Percentiles rank a stretch among this genome's conserved stretches.
Evolutionary conservation across 2,329 filamentous ascomycete genomes (phyloP).

Genomic region (Aspergillus aculeatus): DNA sequence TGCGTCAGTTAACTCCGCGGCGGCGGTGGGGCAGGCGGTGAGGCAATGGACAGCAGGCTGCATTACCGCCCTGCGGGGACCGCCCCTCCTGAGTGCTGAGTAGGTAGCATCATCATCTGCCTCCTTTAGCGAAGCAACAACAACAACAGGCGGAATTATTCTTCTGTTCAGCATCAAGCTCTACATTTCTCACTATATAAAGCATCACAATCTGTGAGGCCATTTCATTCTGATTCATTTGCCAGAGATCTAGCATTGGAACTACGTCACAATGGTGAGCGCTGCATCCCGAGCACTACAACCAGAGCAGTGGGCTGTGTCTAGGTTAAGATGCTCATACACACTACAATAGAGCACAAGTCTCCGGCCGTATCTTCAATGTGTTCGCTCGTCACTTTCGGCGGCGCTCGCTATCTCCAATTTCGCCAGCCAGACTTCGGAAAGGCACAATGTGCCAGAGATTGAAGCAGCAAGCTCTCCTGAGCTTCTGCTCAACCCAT

Average conservation of each 20-base stretch:
- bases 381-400: slow-evolving; percentile 89
- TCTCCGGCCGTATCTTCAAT: slow-evolving; percentile 96
- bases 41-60: slow-evolving; percentile 28
- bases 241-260: neutral
- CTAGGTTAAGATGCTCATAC: slow-evolving; percentile 13
- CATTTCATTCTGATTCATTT: neutral
- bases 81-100: slow-evolving; percentile 15
- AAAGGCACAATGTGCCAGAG: slow-evolving; percentile 97
- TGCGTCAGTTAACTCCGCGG: slow-evolving; percentile 14
- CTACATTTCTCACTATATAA: neutral
- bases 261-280: neutral
- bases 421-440: slow-evolving; percentile 94
- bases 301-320: neutral
- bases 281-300: slow-evolving; percentile 14
- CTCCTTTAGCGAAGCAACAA: neutral
- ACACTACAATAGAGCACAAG: slow-evolving; percentile 44
- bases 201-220: neutral
- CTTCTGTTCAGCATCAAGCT: neutral
- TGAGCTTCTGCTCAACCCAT: slow-evolving; percentile 86
- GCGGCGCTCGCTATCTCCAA: slow-evolving; percentile 91
- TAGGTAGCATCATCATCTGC: neutral
- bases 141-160: slow-evolving; percentile 5
- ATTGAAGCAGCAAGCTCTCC: slow-evolving; percentile 91
- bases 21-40: slow-evolving; percentile 24
- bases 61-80: slow-evolving; percentile 6